Conservation (phyloP, 2,329 filamentous ascomycete species). For the Triangularia verruculosa region DNA sequence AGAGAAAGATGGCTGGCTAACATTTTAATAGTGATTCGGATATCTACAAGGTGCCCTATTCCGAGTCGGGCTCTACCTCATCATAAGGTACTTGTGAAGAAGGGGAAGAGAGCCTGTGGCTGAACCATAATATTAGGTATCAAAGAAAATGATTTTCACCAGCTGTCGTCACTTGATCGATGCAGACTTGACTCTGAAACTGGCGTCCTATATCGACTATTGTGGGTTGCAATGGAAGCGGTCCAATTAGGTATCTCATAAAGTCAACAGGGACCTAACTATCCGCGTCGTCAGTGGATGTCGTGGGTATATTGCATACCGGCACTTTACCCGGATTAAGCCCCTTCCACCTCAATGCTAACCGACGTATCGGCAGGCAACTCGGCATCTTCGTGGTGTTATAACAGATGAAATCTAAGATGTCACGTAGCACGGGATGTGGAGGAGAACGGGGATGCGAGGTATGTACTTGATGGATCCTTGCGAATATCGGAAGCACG, state of each 20-base stretch:
- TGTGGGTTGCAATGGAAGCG: background rate
- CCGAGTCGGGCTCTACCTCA: slow-evolving; percentile 26
- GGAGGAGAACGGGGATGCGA: background rate
- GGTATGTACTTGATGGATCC: background rate
- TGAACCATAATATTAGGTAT: no score
- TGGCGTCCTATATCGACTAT: background rate
- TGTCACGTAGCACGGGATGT: background rate
- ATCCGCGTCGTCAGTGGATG: background rate
- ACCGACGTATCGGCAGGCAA: background rate
- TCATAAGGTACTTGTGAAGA: no score
- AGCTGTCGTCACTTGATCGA: no score
- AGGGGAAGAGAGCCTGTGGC: no score
- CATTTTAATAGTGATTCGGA: background rate
- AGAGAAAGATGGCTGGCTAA: slow-evolving; percentile 1
- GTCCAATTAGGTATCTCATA: background rate
- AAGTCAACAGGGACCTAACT: background rate
- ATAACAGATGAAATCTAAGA: background rate
- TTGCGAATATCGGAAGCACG: background rate
- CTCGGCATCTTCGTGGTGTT: background rate
- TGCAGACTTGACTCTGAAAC: no score
- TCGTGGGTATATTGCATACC: background rate
- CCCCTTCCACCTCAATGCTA: background rate
- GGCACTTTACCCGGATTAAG: background rate
- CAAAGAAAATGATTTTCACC: no score
- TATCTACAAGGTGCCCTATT: slow-evolving; percentile 23